phyloP scores from a whole-genome alignment of 768 basidiomycete species.

The Tricholomella constricta region DNA sequence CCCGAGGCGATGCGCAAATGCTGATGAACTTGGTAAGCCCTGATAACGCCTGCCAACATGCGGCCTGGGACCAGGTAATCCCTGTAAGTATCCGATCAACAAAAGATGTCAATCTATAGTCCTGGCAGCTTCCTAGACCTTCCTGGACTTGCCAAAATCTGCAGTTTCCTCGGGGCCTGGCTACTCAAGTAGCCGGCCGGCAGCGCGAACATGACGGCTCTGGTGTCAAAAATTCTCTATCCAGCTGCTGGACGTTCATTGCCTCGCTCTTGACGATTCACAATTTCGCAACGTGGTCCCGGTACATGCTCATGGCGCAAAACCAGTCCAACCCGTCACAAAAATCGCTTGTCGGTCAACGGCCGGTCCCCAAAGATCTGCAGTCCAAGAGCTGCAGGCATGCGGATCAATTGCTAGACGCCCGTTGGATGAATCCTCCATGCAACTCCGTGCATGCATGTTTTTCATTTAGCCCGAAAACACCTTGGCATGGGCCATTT shows the following conservation, averaged over 20 bases:
- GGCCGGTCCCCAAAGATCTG: neutral
- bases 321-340: constrained; percentile 7
- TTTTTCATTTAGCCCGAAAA: neutral
- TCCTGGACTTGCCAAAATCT: neutral
- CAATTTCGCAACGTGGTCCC: constrained; percentile 6
- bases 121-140: neutral
- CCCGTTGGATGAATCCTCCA: neutral
- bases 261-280: constrained; percentile 2
- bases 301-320: neutral
- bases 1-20: constrained; percentile 31
- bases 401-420: neutral
- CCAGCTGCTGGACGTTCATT: neutral
- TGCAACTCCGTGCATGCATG: neutral
- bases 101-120: constrained; percentile 5
- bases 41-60: neutral
- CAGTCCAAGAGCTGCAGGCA: neutral
- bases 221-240: constrained; percentile 1
- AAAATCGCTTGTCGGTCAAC: neutral
- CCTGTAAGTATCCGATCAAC: constrained; percentile 11
- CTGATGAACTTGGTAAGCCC: constrained; percentile 4
- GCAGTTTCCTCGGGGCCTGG: constrained; percentile 3
- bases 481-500: neutral
- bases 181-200: constrained; percentile 10
- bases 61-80: constrained; percentile 4
- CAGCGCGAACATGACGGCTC: neutral